Conservation (phyloP, 192 early-diverging fungal genomes). For the Entomortierella chlamydospora region DNA sequence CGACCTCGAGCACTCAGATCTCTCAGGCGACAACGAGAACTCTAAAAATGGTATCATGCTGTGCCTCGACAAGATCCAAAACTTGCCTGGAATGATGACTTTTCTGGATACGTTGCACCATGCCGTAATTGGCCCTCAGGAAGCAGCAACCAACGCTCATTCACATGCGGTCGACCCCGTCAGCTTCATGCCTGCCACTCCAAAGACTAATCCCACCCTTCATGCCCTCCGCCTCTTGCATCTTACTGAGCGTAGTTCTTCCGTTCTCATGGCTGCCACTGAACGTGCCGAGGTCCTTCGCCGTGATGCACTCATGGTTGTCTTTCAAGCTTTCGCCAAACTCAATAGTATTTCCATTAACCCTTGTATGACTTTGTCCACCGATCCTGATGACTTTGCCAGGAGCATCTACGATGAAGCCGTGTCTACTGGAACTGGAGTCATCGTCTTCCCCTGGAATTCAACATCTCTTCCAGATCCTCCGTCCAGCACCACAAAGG, state of each 20-base stretch:
- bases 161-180: slow-evolving; percentile 8
- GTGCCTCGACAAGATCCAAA: slow-evolving; percentile 54
- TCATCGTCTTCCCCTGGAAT: slow-evolving; percentile 80
- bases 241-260: slow-evolving; percentile 82
- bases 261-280: slow-evolving; percentile 78
- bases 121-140: slow-evolving; percentile 6
- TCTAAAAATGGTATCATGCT: slow-evolving; percentile 30
- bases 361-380: slow-evolving; percentile 69
- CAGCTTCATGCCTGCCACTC: slow-evolving; percentile 12
- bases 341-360: slow-evolving; percentile 75
- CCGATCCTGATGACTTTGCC: slow-evolving; percentile 74
- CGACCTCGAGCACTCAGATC: slow-evolving; percentile 13
- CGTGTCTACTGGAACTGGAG: slow-evolving; percentile 62
- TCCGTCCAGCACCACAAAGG: slow-evolving; percentile 28
- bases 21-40: not conserved
- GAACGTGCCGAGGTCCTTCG: slow-evolving; percentile 71
- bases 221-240: slow-evolving; percentile 84
- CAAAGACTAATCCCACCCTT: slow-evolving; percentile 17
- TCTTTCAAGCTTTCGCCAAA: slow-evolving; percentile 85
- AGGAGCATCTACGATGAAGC: slow-evolving; percentile 71
- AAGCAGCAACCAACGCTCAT: not conserved
- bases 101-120: slow-evolving; percentile 49
- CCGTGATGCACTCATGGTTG: slow-evolving; percentile 81
- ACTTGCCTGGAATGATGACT: slow-evolving; percentile 58
- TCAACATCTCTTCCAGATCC: slow-evolving; percentile 44